phyloP scores from a whole-genome alignment of 2,329 filamentous ascomycete genomes.

The Moelleriella libera region DNA sequence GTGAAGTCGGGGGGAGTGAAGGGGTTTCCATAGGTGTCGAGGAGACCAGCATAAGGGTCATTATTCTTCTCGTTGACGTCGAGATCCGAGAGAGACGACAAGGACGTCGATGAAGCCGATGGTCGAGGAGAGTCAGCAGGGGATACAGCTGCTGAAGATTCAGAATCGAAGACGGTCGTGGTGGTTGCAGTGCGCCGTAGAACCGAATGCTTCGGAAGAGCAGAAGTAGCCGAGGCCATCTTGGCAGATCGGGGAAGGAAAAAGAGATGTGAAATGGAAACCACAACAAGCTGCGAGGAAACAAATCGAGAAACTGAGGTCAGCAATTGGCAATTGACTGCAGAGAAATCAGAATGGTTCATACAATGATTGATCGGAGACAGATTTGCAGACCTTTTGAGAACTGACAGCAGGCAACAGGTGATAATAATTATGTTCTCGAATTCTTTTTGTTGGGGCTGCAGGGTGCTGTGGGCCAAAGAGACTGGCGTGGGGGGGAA shows the following conservation, averaged over 20 bases:
- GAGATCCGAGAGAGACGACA: constrained; percentile 73
- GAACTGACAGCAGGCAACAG: not conserved
- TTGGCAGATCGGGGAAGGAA: not conserved
- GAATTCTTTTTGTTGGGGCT: constrained; percentile 1
- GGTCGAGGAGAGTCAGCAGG: constrained; percentile 44
- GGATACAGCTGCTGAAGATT: constrained; percentile 42
- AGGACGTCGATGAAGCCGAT: constrained; percentile 73
- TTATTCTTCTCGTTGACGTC: constrained; percentile 25
- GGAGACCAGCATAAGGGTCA: constrained; percentile 46
- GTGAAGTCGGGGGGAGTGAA: constrained; percentile 92
- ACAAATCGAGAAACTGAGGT: not conserved
- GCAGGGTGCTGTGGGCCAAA: not conserved
- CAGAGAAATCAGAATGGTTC: not conserved
- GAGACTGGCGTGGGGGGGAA: not conserved
- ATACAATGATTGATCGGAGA: not conserved
- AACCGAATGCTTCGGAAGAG: constrained; percentile 25
- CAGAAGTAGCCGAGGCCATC: constrained; percentile 34
- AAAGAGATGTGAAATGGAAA: not conserved
- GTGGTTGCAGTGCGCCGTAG: constrained; percentile 34
- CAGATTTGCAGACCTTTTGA: not conserved
- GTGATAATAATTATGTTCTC: not conserved
- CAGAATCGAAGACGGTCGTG: constrained; percentile 32
- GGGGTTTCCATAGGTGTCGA: constrained; percentile 89
- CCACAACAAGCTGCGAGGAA: not conserved
- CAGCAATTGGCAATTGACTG: not conserved